These are phyloP conservation scores for Vigna unguiculata DNA, from an alignment of 306 rosid species.

Conservation along the genomic window DNA sequence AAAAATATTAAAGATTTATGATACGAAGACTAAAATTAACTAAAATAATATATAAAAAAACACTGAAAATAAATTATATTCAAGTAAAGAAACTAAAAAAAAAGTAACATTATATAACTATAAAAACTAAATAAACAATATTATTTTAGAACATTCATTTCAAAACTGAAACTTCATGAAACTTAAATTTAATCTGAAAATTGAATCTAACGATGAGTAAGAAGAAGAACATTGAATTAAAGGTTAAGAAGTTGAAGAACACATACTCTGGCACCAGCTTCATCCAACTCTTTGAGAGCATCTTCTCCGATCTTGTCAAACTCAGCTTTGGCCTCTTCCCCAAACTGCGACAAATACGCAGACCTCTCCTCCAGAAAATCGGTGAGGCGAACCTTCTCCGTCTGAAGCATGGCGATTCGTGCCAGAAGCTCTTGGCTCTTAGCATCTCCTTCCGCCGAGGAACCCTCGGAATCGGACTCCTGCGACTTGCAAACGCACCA, in stretches of 20 bases:
- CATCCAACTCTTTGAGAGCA: conserved; percentile 82
- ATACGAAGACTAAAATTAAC: too few species aligned
- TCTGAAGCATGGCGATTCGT: conserved; percentile 77
- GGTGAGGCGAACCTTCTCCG: conserved; percentile 78
- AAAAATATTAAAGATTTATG: too few species aligned
- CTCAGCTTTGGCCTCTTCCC: conserved; percentile 79
- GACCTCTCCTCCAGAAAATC: conserved; percentile 83
- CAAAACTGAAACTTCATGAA: too few species aligned
- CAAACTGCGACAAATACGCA: conserved; percentile 71
- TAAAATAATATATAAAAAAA: too few species aligned
- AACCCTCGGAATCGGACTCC: conserved; percentile 55
- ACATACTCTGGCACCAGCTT: conserved; percentile 76
- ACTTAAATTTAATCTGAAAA: too few species aligned
- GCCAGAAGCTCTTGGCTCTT: conserved; percentile 79
- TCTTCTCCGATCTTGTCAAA: conserved; percentile 86
- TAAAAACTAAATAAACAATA: too few species aligned
- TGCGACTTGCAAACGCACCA: conserved; percentile 65
- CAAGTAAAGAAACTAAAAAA: too few species aligned
- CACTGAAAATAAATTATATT: too few species aligned
- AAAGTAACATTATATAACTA: too few species aligned
- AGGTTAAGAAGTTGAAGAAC: conserved; percentile 7
- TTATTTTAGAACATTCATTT: too few species aligned
- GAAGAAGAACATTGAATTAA: too few species aligned
- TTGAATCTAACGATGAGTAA: too few species aligned
- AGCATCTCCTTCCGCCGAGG: conserved; percentile 68